phyloP scores from a whole-genome alignment of 2,329 filamentous ascomycete genomes.

The Trichoderma brevicompactum region DNA sequence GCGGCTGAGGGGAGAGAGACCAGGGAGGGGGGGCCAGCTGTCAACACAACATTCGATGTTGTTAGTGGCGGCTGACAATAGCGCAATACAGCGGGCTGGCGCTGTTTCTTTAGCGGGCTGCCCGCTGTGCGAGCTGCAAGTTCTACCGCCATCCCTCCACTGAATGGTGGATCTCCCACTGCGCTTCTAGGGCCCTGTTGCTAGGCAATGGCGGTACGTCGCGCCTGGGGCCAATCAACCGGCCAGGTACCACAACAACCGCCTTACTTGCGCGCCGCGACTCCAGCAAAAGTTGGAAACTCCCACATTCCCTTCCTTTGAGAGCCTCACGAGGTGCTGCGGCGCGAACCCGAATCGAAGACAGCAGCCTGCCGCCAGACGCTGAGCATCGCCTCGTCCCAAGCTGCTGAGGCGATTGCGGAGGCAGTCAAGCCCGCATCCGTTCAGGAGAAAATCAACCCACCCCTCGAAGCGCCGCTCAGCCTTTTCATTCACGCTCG shows the following conservation, averaged over 20 bases:
- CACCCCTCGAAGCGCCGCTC: slow-evolving; percentile 8
- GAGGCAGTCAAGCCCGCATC: neutral
- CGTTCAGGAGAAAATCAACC: neutral
- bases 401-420: neutral
- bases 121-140: neutral
- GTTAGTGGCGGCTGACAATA: slow-evolving; percentile 9
- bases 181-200: slow-evolving; percentile 32
- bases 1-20: neutral
- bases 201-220: slow-evolving; percentile 32
- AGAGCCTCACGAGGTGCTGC: neutral
- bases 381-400: neutral
- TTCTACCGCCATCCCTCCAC: neutral
- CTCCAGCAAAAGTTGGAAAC: slow-evolving; percentile 13
- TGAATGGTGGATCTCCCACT: neutral
- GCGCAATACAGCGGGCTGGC: slow-evolving; percentile 1
- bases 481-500: slow-evolving; percentile 23
- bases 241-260: slow-evolving; percentile 29
- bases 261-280: slow-evolving; percentile 26
- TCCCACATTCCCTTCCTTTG: slow-evolving; percentile 16
- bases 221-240: slow-evolving; percentile 28
- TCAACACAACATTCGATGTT: neutral
- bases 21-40: neutral
- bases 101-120: slow-evolving; percentile 3
- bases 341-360: neutral
- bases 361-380: neutral